Evolutionary conservation across 805 yeast species (phyloP), one percentile per base, ranked within the genome.

Genomic region (Candida argentea): DNA sequence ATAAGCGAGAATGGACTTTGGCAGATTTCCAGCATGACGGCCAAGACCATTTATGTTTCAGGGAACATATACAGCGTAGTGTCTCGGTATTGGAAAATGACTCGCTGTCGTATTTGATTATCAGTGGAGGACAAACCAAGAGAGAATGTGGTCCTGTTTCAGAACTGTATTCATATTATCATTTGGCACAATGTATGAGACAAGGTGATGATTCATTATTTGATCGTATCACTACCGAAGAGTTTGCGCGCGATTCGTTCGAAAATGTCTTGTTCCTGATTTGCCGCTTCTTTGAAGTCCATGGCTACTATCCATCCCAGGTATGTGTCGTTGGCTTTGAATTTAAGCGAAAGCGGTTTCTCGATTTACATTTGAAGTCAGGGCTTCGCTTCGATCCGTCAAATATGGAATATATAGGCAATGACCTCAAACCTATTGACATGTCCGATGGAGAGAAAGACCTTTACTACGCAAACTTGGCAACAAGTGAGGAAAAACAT

Each of bases 211-310:
- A 18, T 26, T 25, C 13, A 16, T 33, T 20, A 21, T n/a, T n/a
- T n/a, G 27, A 22, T 24, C 36, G 32, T 16, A 50, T 77, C 1
- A 35, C 58, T 5, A 52, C 74, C 1, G 94, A 83, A 43, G 87
- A 79, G 39, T 77, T 50, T 46, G 85, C 94, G 0, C 54, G 84
- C 22, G 94, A 83, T 48, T 80, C 91, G 2, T 77, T 77, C 44
- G 93, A 83, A 44, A 83, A 83, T 48, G 67, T 82, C 5, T 34
- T 80, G 3, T 80, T 72, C 47, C 71, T 79, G 37, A 38, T 78
- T 2, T 58, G 68, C 20, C 53, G 73, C 28, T 81, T 63, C 44
- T 47, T 65, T 17, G 73, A 76, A 37, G 34, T 63, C 2, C 46
- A 54, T 3, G 56, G 61, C 0, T 14, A 6, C 1, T 76, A 66